These are phyloP conservation scores for Krasilnikovozyma curviuscula DNA, from an alignment of 768 basidiomycete genomes.

Conservation along the genomic window DNA sequence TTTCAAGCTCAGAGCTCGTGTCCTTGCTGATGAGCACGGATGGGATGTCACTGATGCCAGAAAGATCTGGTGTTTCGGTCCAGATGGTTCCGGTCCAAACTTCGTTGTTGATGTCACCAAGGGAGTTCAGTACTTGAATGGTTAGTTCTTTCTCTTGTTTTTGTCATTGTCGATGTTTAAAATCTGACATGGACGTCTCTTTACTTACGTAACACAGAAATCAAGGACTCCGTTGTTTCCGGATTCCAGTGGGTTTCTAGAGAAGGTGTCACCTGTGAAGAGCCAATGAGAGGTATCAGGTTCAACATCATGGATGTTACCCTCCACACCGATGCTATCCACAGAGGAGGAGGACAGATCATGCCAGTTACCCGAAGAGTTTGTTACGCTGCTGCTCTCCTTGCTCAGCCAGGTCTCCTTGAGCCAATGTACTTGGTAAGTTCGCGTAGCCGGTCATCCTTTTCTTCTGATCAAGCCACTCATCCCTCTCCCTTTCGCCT, in stretches of 20 bases:
- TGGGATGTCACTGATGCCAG: conserved; percentile 99
- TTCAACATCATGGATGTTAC: conserved; percentile 81
- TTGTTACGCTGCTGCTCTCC: conserved; percentile 83
- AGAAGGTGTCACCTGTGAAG: conserved; percentile 89
- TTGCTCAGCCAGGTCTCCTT: conserved; percentile 77
- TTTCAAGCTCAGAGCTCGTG: conserved; percentile 86
- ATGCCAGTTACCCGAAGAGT: conserved; percentile 94
- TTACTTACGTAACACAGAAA: conserved; percentile 63
- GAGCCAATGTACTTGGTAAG: conserved; percentile 87
- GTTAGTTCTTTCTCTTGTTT: conserved; percentile 28
- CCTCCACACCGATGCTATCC: conserved; percentile 97
- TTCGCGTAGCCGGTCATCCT: no score
- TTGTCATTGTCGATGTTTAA: no score
- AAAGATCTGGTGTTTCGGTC: conserved; percentile 99
- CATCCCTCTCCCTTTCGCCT: not conserved
- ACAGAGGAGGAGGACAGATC: conserved; percentile 93
- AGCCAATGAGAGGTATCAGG: conserved; percentile 97
- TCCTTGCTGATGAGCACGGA: conserved; percentile 84
- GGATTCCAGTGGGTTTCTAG: conserved; percentile 99
- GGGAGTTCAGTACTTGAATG: conserved; percentile 32
- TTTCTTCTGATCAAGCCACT: not conserved
- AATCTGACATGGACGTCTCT: no score
- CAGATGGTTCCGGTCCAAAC: conserved; percentile 93
- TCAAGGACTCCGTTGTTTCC: conserved; percentile 98
- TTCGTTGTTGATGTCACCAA: conserved; percentile 94